These are phyloP conservation scores for Fallopia convolvulus DNA, from an alignment of 148 eudicot genomes.

Conservation along the genomic window DNA sequence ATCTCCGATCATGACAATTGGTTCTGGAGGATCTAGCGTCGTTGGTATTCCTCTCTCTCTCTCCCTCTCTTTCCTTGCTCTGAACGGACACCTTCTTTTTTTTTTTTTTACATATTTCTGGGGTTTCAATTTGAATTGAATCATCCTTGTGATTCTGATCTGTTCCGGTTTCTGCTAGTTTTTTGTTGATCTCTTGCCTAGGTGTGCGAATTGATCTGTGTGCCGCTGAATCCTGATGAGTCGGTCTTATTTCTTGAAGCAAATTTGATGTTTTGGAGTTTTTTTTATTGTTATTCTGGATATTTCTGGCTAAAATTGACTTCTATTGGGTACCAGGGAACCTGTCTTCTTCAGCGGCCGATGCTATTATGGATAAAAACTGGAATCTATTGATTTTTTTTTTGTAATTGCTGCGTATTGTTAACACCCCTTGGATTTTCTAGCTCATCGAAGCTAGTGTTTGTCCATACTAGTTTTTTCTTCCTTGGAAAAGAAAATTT, in stretches of 20 bases:
- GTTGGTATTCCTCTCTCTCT: constrained; percentile 18
- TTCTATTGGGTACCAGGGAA: neutral
- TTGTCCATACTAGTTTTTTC: neutral
- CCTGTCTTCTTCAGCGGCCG: neutral
- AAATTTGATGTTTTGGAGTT: neutral
- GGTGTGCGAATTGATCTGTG: neutral
- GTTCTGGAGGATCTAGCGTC: constrained; percentile 30
- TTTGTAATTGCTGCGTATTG: neutral
- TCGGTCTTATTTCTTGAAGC: neutral
- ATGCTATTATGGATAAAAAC: neutral
- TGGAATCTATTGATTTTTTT: neutral
- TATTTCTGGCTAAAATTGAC: neutral
- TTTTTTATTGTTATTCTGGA: neutral
- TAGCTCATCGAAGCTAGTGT: neutral
- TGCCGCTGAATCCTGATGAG: neutral
- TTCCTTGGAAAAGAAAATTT: neutral
- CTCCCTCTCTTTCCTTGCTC: neutral
- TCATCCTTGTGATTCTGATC: neutral
- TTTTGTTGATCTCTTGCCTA: neutral
- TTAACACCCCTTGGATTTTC: neutral
- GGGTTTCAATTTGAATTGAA: neutral
- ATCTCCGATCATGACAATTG: constrained; percentile 23
- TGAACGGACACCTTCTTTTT: neutral
- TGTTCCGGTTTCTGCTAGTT: neutral
- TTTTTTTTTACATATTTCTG: neutral